phyloP scores from a whole-genome alignment of 2,329 filamentous ascomycete genomes.

The Ceratocystis destructans region DNA sequence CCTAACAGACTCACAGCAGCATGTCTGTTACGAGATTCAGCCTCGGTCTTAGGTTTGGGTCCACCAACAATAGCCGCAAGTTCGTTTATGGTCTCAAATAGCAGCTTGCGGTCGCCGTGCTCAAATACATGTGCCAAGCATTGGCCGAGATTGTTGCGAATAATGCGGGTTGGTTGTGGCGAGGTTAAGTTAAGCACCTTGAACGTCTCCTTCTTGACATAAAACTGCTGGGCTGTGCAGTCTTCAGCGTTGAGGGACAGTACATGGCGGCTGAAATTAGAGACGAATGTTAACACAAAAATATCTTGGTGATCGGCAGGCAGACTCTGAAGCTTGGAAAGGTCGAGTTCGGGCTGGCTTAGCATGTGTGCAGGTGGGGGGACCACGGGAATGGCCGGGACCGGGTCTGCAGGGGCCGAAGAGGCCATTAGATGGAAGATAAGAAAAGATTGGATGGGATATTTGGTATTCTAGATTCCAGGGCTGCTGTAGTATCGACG shows the following conservation, averaged over 20 bases:
- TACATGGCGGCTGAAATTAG: conserved; percentile 70
- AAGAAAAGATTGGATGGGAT: not conserved
- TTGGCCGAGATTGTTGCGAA: conserved; percentile 76
- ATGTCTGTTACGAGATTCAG: conserved; percentile 67
- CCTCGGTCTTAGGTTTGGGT: conserved; percentile 61
- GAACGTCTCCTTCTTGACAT: conserved; percentile 86
- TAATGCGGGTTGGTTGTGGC: conserved; percentile 72
- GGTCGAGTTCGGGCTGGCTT: conserved; percentile 66
- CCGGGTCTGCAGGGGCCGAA: conserved; percentile 7
- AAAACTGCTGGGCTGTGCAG: conserved; percentile 76
- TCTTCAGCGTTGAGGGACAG: conserved; percentile 59
- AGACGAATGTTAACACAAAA: conserved; percentile 78
- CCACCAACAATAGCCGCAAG: conserved; percentile 57
- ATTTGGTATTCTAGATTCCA: not conserved
- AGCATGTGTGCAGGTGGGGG: conserved; percentile 27
- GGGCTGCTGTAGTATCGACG: too few species aligned
- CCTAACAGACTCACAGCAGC: conserved; percentile 78
- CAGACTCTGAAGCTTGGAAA: conserved; percentile 75
- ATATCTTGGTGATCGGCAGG: conserved; percentile 92
- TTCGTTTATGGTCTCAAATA: conserved; percentile 92
- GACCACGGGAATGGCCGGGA: conserved; percentile 19
- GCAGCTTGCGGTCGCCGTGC: conserved; percentile 75
- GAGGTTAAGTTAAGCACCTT: conserved; percentile 75
- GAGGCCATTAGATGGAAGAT: conserved; percentile 6
- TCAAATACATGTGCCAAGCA: conserved; percentile 72